These are phyloP conservation scores for Triticum timopheevii DNA, from an alignment of 176 grass and related monocot species.

Conservation along the genomic window DNA sequence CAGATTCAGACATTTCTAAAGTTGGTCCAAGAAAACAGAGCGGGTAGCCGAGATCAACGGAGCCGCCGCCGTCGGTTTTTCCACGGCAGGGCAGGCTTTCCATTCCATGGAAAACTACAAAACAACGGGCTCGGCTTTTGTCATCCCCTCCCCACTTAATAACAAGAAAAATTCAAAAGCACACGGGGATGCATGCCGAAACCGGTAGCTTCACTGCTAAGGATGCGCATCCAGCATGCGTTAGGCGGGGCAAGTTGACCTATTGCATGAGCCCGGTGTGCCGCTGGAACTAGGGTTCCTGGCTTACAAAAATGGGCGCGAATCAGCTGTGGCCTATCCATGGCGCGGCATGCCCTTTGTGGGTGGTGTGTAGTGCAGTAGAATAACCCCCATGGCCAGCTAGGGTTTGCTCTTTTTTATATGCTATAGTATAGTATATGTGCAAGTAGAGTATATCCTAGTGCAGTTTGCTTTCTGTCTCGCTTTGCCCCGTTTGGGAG, in stretches of 20 bases:
- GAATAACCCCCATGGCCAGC: conserved; percentile 1
- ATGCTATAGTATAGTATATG: neutral
- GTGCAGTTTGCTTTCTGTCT: conserved; percentile 13
- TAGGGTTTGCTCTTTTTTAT: neutral
- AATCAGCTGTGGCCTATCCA: conserved; percentile 2
- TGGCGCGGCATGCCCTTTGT: neutral
- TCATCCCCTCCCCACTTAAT: neutral
- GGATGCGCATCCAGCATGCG: neutral
- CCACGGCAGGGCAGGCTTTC: neutral
- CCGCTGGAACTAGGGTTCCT: neutral
- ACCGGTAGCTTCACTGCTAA: conserved; percentile 53
- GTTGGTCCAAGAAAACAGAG: conserved; percentile 7
- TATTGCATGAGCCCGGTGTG: neutral
- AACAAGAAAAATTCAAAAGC: neutral
- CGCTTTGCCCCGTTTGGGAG: conserved; percentile 20
- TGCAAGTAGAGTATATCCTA: conserved; percentile 20
- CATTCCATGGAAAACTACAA: conserved; percentile 45
- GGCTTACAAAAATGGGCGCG: neutral
- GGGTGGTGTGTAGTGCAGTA: neutral
- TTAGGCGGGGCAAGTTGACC: neutral
- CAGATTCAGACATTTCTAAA: conserved; percentile 10
- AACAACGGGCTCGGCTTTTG: neutral
- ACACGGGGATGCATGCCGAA: neutral
- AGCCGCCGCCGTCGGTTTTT: conserved; percentile 4
- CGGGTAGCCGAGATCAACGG: neutral